phyloP scores from a whole-genome alignment of 2,329 filamentous ascomycete species.

The Ophiostoma triangulosporum region DNA sequence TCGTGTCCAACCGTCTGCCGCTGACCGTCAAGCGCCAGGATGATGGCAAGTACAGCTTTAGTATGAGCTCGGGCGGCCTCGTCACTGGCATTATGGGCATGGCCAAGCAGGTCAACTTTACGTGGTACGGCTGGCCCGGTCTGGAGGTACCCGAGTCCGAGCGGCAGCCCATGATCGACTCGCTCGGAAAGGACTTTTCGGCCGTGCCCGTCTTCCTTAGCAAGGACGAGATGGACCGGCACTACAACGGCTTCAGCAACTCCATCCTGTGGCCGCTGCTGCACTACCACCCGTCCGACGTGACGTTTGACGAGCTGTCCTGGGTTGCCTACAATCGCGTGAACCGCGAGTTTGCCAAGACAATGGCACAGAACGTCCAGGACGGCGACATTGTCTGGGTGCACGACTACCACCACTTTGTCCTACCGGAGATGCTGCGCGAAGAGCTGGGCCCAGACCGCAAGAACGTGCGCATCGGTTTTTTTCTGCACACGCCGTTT shows the following conservation, averaged over 20 bases:
- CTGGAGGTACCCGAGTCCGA: slow-evolving; percentile 82
- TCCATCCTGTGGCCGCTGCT: slow-evolving; percentile 97
- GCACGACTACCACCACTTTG: slow-evolving; percentile 97
- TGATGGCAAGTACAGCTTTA: slow-evolving; percentile 83
- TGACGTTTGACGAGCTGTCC: slow-evolving; percentile 89
- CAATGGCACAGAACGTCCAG: slow-evolving; percentile 72
- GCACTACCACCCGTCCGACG: slow-evolving; percentile 97
- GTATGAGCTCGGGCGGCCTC: slow-evolving; percentile 91
- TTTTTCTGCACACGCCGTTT: slow-evolving; percentile 96
- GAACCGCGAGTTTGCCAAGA: slow-evolving; percentile 82
- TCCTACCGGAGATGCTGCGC: slow-evolving; percentile 87
- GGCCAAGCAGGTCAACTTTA: slow-evolving; percentile 84
- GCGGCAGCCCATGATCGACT: slow-evolving; percentile 56
- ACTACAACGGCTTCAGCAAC: slow-evolving; percentile 98
- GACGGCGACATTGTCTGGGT: slow-evolving; percentile 97
- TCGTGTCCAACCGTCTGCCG: slow-evolving; percentile 88
- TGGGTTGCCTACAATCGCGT: slow-evolving; percentile 91
- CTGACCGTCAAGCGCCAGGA: slow-evolving; percentile 93
- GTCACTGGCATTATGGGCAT: slow-evolving; percentile 88
- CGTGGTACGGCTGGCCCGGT: slow-evolving; percentile 98
- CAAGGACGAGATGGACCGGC: slow-evolving; percentile 82
- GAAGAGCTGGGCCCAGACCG: slow-evolving; percentile 69
- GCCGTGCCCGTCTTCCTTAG: slow-evolving; percentile 88
- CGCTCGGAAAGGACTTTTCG: slow-evolving; percentile 74
- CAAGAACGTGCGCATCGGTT: slow-evolving; percentile 93